Base-by-base conservation (phyloP, 2,329 filamentous ascomycete species). In the Nigrospora sphaerica region DNA sequence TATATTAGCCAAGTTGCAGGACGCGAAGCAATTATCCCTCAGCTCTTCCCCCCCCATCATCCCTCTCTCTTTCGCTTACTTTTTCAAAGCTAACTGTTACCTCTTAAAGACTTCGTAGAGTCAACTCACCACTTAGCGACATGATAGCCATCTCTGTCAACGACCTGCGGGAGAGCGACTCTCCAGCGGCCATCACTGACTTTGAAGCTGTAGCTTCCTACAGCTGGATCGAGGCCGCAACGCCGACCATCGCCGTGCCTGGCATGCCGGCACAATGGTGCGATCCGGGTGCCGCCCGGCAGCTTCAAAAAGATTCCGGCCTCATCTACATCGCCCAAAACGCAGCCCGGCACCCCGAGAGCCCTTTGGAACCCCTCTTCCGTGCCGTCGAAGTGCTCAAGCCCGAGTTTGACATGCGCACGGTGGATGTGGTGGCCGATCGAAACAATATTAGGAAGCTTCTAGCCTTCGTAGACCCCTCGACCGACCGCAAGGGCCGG, bases 401-500 rank as follows among this genome's bases (percentile, higher is more conserved):
- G 18, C 68, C 71, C 12, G 56, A 57, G 0, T 70, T 70, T 41
- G 60, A 73, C 44, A 55, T 74, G 14, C 28, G 52, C 19, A 36
- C 54, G 0, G 50, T 69, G 40, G 66, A 74, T 51, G 46, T 76
- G 12, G 59, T 76, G 17, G 70, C 65, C 3, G 72, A 75, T 50
- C 58, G 70, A 31, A 73, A 72, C 55, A 74, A 70, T 43, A 64
- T 76, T 43, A 68, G 71, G 31, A 75, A 75, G 54, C 67, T 76
- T 17, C 60, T 75, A 2, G 60, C 61, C 2, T 73, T 75, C 48
- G 49, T 73, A 42, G 57, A 66, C 32, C 61, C 62, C 1, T 43
- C 16, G 7, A 48, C 54, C 3, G 46, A 39, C 19, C 57, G 46
- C 36, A 49, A 60, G 32, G 48, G 51, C 14, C 52, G 57, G 12